Evolutionary conservation across 2,329 filamentous ascomycete species (phyloP), one percentile per base, ranked within the genome.

Genomic region (Fusarium continuum): DNA sequence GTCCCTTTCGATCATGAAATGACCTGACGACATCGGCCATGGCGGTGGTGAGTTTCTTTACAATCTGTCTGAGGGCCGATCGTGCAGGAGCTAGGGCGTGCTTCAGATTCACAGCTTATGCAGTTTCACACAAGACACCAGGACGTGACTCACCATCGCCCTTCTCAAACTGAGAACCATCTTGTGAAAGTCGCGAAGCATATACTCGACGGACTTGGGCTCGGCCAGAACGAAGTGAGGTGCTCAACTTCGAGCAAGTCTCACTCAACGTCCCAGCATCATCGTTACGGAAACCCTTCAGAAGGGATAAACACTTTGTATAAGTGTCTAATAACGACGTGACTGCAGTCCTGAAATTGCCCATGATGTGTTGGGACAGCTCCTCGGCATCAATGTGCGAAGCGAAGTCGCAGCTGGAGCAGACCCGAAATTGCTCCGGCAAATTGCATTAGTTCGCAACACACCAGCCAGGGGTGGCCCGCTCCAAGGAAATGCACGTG

Each of bases 251-350:
- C 40, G 62, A 62, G 20, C 60, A 54, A 44, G 54, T 52, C 34
- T 66, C 71, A 28, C 66, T 72, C 54, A 70, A 67, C 36, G 61
- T 64, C 8, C 71, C 50, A 36, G 55, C 63, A 39, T 51, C 59
- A 36, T 62, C 56, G 26, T 51, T 65, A 34, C 72, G 72, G 49
- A 77, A 72, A 9, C 71, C 70, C 60, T 77, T 79, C 7, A 82
- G 71, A 11, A 82, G 73, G 14, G 75, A 72, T 28, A 82, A 72
- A 59, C 80, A 81, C 60, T 75, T 80, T 43, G 77, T 75, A 54
- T 84, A 85, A 11, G 80, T 79, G 41, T 80, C 76, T 16, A 85
- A 70, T 13, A 85, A 74, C 8, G 77, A 76, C 5, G 73, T 71
- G 38, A 85, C 77, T 16, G 76, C 75, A 45, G 76, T 72, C 46